Evolutionary conservation across 306 rosid species (phyloP).

Genomic region (Abrus precatorius): DNA sequence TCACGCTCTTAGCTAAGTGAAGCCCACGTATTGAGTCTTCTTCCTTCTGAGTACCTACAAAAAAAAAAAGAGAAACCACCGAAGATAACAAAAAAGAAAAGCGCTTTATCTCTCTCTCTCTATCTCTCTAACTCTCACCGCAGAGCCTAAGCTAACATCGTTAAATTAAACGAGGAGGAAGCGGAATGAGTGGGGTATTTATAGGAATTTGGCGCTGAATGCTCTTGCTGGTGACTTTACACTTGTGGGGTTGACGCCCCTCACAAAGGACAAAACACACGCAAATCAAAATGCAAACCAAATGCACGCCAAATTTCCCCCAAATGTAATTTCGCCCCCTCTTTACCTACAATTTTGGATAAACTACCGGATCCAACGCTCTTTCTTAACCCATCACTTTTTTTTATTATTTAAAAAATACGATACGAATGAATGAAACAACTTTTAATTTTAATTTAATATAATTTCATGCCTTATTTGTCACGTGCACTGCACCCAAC

Average conservation of each 20-base stretch:
- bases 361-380: constrained; percentile 42
- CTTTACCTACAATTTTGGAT: constrained; percentile 52
- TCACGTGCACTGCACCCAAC: constrained; percentile 64
- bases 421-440: not conserved
- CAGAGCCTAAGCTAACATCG: constrained; percentile 37
- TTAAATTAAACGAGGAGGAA: constrained; percentile 6
- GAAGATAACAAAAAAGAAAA: not conserved
- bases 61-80: not conserved
- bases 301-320: constrained; percentile 41
- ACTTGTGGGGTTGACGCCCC: constrained; percentile 57
- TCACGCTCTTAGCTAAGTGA: constrained; percentile 45
- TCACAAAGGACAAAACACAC: constrained; percentile 41
- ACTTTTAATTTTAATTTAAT: not conserved
- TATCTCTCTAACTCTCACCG: constrained; percentile 46
- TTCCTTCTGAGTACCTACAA: constrained; percentile 41
- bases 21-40: constrained; percentile 24
- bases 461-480: constrained; percentile 1
- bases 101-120: constrained; percentile 40
- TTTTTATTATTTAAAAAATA: not conserved
- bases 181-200: constrained; percentile 48
- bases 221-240: constrained; percentile 42
- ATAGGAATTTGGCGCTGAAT: constrained; percentile 52
- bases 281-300: constrained; percentile 30
- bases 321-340: constrained; percentile 40
- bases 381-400: constrained; percentile 10